Base-by-base conservation (phyloP, 805 yeast genomes). In the Metschnikowia proteae region DNA sequence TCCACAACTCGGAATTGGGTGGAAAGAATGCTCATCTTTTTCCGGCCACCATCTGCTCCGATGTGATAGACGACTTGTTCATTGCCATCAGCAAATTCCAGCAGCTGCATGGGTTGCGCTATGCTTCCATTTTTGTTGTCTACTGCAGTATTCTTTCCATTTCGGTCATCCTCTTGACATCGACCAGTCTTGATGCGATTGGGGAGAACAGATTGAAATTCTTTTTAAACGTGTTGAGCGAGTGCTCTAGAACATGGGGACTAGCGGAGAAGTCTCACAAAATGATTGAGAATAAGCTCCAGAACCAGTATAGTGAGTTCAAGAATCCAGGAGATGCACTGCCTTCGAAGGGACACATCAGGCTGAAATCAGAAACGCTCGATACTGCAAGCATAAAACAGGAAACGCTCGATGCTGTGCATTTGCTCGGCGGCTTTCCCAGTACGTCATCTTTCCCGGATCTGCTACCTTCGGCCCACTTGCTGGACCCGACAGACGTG, bases 131-230 rank as follows among this genome's bases (percentile, higher is more conserved):
- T 3, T 69, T 76, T 53, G 71, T 76, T 37, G 74, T 77, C 3
- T 78, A 78, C 55, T 70, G 79, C 46, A 66, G 75, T 30, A 75
- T 77, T 54, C 62, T 76, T 38, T 68, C 77, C 10, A 69, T 75
- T 7, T 73, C 79, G 10, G 70, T 73, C 26, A 63, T 71, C 9
- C 57, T 74, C 33, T 61, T 72, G 47, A 63, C 71, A 8, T 66
- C 67, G 38, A 61, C 68, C 5, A 55, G 61, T 28, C 50, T 67
- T 35, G 57, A 58, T 8, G 60, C 63, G 10, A 58, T 60, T 39
- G 63, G 62, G 44, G 63, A 62, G 35, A 50, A 56, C 4, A 58
- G 63, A 31, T 63, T 77, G 35, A 64, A 61, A 27, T 70, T 68
- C 49, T 74, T 76, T 51, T 60, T 77, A 68, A 58, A 55, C 30